Conservation (phyloP, 208 protist genomes). For the Leishmania braziliensis region DNA sequence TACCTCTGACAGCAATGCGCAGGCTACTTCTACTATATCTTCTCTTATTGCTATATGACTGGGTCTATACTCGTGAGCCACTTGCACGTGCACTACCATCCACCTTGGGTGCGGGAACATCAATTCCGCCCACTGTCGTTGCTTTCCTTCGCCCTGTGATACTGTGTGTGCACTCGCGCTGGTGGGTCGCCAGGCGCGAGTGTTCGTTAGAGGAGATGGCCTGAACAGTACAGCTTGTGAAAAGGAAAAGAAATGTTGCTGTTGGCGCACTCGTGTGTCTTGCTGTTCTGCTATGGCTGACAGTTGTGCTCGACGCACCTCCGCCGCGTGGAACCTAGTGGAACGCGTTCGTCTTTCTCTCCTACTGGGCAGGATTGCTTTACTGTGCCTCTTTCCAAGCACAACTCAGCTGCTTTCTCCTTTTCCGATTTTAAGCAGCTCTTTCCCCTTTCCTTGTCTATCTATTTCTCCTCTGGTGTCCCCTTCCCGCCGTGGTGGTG, state of each 20-base stretch:
- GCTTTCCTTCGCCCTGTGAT: neutral
- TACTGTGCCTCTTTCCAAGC: neutral
- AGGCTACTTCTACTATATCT: neutral
- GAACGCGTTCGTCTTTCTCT: neutral
- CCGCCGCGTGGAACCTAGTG: neutral
- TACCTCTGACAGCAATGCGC: neutral
- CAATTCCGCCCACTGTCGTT: neutral
- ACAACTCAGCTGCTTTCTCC: no score
- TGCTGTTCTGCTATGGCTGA: neutral
- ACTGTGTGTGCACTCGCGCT: neutral
- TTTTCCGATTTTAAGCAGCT: neutral
- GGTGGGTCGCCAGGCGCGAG: neutral
- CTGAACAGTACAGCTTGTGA: neutral
- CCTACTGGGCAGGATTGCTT: neutral
- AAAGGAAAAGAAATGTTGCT: neutral
- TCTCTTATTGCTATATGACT: neutral
- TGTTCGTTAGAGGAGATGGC: neutral
- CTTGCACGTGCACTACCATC: no score
- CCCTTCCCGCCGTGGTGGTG: constrained; percentile 3
- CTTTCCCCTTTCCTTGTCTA: constrained; percentile 5
- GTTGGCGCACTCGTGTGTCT: neutral
- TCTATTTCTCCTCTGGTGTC: neutral
- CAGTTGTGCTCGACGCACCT: neutral
- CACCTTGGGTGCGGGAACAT: neutral
- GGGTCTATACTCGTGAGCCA: neutral